These are phyloP conservation scores for Incumbomyces lentus DNA, from an alignment of 2,329 filamentous ascomycete genomes.

Conservation along the genomic window DNA sequence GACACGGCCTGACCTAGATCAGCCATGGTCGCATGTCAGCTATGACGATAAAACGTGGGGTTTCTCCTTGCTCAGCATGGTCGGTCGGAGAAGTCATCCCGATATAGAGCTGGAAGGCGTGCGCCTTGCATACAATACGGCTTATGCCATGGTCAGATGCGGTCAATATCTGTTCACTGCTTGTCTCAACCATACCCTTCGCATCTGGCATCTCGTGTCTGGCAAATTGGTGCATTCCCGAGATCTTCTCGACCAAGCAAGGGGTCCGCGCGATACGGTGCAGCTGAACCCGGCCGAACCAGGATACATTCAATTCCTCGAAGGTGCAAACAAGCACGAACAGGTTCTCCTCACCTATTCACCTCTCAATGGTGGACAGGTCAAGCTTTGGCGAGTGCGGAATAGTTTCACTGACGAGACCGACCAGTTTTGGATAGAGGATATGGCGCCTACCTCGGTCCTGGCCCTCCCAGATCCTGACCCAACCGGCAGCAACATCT, in stretches of 20 bases:
- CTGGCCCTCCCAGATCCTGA: conserved; percentile 55
- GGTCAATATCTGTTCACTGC: conserved; percentile 58
- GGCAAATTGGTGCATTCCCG: conserved; percentile 66
- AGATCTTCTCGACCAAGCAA: conserved; percentile 62
- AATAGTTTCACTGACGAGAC: conserved; percentile 43
- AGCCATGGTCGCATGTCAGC: conserved; percentile 37
- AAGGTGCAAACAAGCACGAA: conserved; percentile 9
- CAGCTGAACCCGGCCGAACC: conserved; percentile 68
- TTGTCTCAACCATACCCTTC: conserved; percentile 77
- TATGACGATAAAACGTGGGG: conserved; percentile 41
- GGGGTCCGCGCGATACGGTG: conserved; percentile 61
- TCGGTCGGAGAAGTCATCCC: conserved; percentile 35
- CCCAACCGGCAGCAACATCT: conserved; percentile 60
- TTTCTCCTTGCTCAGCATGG: conserved; percentile 37
- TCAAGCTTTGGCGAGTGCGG: conserved; percentile 83
- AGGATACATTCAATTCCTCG: conserved; percentile 58
- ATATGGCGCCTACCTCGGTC: conserved; percentile 55
- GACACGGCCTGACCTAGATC: conserved; percentile 47
- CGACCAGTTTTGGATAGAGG: conserved; percentile 49
- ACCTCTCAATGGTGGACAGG: conserved; percentile 74
- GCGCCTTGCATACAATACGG: conserved; percentile 32
- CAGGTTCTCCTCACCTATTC: conserved; percentile 65
- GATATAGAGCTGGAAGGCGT: conserved; percentile 33
- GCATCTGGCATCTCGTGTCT: conserved; percentile 78
- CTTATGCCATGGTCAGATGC: conserved; percentile 36